phyloP scores from a whole-genome alignment of 306 rosid genomes.

The Inga laurina region DNA sequence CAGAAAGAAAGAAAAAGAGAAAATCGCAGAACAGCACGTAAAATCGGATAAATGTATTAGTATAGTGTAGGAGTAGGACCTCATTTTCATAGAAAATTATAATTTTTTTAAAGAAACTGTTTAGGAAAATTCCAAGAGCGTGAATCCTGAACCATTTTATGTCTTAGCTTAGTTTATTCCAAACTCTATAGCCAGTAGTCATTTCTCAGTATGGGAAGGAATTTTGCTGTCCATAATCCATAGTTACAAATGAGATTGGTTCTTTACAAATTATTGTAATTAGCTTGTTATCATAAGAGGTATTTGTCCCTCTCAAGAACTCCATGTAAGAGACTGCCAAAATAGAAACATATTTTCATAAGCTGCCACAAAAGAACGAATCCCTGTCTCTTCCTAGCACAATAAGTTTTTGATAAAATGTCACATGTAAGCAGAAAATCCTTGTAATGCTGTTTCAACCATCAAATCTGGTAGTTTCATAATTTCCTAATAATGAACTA shows the following conservation, averaged over 20 bases:
- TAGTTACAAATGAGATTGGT: constrained; percentile 6
- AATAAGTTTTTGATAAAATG: background rate
- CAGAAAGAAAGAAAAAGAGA: background rate
- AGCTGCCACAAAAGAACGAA: background rate
- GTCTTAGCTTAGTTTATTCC: background rate
- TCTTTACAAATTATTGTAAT: constrained; percentile 6
- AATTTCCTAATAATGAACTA: background rate
- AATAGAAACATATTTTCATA: constrained; percentile 5
- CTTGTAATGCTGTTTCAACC: background rate
- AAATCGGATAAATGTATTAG: background rate
- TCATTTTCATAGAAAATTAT: background rate
- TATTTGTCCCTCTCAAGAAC: constrained; percentile 14
- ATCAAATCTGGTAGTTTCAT: background rate
- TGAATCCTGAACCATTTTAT: background rate
- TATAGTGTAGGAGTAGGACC: background rate
- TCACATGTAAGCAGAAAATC: background rate
- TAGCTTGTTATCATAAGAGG: background rate
- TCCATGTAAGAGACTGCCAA: background rate
- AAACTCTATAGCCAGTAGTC: background rate
- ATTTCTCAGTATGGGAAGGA: background rate
- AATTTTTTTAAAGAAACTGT: background rate
- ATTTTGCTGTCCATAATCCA: background rate
- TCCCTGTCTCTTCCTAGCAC: background rate
- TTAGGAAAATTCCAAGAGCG: background rate
- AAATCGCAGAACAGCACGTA: background rate